These are phyloP conservation scores for Plantago coronopus DNA, from an alignment of 305 asterid genomes.

Conservation along the genomic window DNA sequence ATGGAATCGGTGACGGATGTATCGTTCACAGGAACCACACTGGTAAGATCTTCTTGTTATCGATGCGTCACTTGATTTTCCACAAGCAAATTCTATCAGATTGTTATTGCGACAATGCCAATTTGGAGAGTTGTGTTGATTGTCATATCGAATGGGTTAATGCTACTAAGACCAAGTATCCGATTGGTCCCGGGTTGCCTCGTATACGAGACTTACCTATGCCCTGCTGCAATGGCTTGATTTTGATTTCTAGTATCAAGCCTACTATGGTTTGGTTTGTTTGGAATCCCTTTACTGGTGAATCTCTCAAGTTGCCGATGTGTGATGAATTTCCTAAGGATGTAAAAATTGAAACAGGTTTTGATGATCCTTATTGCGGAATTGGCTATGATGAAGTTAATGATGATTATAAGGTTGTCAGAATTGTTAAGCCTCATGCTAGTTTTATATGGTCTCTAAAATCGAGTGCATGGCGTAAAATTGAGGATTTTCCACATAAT, in stretches of 20 bases:
- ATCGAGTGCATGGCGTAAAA: neutral
- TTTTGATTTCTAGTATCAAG: neutral
- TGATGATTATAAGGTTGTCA: constrained; percentile 6
- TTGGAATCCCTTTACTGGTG: neutral
- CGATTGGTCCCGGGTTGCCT: neutral
- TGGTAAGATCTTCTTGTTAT: neutral
- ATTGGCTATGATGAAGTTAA: constrained; percentile 1
- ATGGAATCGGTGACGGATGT: neutral
- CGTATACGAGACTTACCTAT: neutral
- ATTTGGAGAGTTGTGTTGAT: neutral
- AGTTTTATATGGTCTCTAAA: neutral
- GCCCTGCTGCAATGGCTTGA: neutral
- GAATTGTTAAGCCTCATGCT: neutral
- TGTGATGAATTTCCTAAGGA: neutral
- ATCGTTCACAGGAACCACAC: neutral
- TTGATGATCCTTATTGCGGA: neutral
- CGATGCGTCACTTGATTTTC: neutral
- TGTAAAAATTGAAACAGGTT: neutral
- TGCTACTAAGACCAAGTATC: neutral
- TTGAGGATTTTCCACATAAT: neutral
- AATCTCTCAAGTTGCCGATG: neutral
- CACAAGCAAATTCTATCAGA: neutral
- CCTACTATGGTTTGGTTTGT: neutral
- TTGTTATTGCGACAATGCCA: too few relatives aligned
- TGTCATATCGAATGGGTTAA: neutral